Base-by-base conservation (phyloP, 1,284 basidiomycete species). In the Papiliotrema flavescens region DNA sequence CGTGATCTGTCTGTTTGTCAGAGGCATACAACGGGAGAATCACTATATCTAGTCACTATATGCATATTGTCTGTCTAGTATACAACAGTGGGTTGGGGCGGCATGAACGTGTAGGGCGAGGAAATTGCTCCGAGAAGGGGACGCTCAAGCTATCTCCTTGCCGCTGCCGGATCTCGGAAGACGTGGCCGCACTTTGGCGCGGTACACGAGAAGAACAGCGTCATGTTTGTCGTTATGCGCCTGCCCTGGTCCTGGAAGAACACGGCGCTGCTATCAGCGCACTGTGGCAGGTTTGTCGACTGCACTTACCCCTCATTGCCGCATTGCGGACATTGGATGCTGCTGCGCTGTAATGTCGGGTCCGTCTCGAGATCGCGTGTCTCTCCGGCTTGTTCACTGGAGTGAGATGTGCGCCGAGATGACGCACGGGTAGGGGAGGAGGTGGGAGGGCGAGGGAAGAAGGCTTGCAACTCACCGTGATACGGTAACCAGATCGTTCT, bases 181-280 rank as follows among this genome's bases (percentile, higher is more conserved):
- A 80, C 82, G 58, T 87, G 79, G 64, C 87, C 86, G 74, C 90
- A 96, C 69, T 86, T 85, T 5, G 28, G 28, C 11, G 28, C 28
- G n/a, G 84, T 84, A 71, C 92, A 96, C 45, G 90, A 89, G 74
- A 87, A 95, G 79, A 95, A 96, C 1, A 95, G 82, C 40, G 90
- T 90, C 92, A 77, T 77, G 59, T 75, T 75, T 39, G 75, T 95
- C 67, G 93, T 89, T 66, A 89, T 90, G 50, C 92, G 85, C 71
- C 93, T 92, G 15, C 90, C 94, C 74, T 96, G 92, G 76, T 95
- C 92, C 76, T 95, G 92, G 76, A 88, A 96, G 73, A 89, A 85
- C 15, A 96, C 92, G 47, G 89, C 85, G 68, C 91, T 94, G 26
- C 24, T 7, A 37, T 43, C 11, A 49, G 23, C 39, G 20, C n/a